A percentile compares a stretch with the other conserved stretches of the same genome.
phyloP scores from a whole-genome alignment of 2,329 filamentous ascomycete genomes.

The Epicoccum nigrum region DNA sequence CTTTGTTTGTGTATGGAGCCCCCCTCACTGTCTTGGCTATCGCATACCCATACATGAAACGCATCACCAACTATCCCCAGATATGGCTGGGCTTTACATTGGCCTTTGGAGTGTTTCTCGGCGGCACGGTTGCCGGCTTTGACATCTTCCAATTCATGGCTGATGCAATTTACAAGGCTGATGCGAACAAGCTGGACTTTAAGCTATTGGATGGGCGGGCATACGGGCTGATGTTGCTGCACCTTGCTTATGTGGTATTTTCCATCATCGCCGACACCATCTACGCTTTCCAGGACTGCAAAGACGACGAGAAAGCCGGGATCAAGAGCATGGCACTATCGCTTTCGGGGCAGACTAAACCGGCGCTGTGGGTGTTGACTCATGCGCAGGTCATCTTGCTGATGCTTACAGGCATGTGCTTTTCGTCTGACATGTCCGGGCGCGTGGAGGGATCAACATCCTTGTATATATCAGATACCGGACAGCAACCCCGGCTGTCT shows the following conservation, averaged over 20 bases:
- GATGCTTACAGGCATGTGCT: too few species aligned
- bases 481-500: too few species aligned
- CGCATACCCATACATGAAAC: constrained; percentile 60
- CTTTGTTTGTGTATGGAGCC: not conserved
- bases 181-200: not conserved
- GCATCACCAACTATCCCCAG: constrained; percentile 61
- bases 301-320: constrained; percentile 47
- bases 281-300: constrained; percentile 47
- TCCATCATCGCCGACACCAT: constrained; percentile 40
- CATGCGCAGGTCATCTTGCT: too few species aligned
- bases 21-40: constrained; percentile 46
- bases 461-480: too few species aligned
- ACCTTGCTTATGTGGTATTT: constrained; percentile 15
- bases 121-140: not conserved
- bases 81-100: constrained; percentile 54
- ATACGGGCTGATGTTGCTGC: constrained; percentile 8
- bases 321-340: too few species aligned
- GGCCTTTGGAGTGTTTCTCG: constrained; percentile 9
- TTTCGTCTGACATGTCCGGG: too few species aligned
- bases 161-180: not conserved
- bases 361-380: too few species aligned
- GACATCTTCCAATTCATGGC: too few species aligned
- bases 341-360: too few species aligned
- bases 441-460: too few species aligned
- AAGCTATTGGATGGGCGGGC: constrained; percentile 3